Conservation (phyloP, 2,329 filamentous ascomycete genomes). For the Metarhizium album region DNA sequence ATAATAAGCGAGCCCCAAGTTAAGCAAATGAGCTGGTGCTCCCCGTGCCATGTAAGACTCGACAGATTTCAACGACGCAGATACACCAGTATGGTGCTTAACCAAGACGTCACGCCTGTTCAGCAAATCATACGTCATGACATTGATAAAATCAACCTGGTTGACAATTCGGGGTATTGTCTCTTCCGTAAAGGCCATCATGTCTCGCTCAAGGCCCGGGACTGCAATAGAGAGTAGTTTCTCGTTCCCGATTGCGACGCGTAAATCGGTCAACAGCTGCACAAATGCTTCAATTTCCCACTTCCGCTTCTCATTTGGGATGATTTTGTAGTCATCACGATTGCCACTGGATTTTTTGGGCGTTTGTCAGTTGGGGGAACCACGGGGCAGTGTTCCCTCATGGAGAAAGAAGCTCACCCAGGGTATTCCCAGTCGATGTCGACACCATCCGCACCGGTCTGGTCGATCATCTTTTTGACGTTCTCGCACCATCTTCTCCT, state of each 20-base stretch:
- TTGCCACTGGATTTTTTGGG: slow-evolving; percentile 44
- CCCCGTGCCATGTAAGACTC: slow-evolving; percentile 49
- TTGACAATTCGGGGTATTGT: slow-evolving; percentile 47
- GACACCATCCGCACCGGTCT: slow-evolving; percentile 53
- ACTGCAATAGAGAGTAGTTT: slow-evolving; percentile 59
- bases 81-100: slow-evolving; percentile 54
- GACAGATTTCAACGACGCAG: slow-evolving; percentile 41
- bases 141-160: slow-evolving; percentile 56
- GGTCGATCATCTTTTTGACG: slow-evolving; percentile 50
- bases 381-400: not conserved
- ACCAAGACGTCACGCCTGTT: slow-evolving; percentile 56
- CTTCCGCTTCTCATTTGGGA: slow-evolving; percentile 47
- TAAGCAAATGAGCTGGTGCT: slow-evolving; percentile 39
- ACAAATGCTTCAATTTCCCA: slow-evolving; percentile 56
- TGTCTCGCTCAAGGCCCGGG: slow-evolving; percentile 51
- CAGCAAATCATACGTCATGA: slow-evolving; percentile 61
- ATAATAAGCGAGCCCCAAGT: slow-evolving; percentile 58
- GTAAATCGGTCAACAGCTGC: slow-evolving; percentile 46
- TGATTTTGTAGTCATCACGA: slow-evolving; percentile 56
- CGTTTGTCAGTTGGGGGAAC: not conserved
- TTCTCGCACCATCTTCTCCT: slow-evolving; percentile 52
- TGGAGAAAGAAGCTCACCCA: slow-evolving; percentile 21
- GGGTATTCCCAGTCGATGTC: slow-evolving; percentile 59
- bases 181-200: slow-evolving; percentile 53
- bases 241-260: slow-evolving; percentile 40